These are phyloP conservation scores for Austropuccinia psidii DNA, from an alignment of 1,284 basidiomycete genomes.

Conservation along the genomic window DNA sequence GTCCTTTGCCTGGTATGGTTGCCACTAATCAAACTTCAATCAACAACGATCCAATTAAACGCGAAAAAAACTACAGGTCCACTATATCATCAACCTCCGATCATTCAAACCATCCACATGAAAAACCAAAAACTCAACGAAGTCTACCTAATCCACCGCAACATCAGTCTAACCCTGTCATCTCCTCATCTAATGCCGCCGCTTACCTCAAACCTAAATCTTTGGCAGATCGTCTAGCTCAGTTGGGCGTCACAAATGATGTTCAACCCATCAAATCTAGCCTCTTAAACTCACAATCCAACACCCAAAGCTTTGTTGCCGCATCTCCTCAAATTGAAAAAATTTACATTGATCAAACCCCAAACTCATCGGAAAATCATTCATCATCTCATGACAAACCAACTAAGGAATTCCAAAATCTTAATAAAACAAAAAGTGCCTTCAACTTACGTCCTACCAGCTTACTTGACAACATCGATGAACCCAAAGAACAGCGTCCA, in stretches of 20 bases:
- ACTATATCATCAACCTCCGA: not conserved
- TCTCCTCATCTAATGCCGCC: not conserved
- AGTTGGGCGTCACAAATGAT: constrained; percentile 23
- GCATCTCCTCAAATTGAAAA: constrained; percentile 4
- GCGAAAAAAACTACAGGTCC: not conserved
- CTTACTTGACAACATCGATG: not conserved
- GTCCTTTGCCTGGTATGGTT: constrained; percentile 28
- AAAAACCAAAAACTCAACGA: not conserved
- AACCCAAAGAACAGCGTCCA: not conserved
- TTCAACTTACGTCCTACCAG: not conserved
- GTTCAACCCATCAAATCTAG: not conserved
- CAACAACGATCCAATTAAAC: not conserved
- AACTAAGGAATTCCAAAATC: no score
- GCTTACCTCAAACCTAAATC: constrained; percentile 32
- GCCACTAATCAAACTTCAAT: not conserved
- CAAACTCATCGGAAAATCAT: not conserved
- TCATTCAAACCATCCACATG: not conserved
- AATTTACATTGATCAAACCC: not conserved
- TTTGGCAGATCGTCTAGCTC: constrained; percentile 30
- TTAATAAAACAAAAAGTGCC: not conserved
- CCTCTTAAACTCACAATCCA: not conserved
- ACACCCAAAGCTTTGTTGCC: no score
- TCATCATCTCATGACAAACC: not conserved
- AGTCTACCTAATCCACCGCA: not conserved
- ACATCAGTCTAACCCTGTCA: not conserved